phyloP scores from a whole-genome alignment of 192 early-diverging fungal genomes.

The Thamnidium elegans region DNA sequence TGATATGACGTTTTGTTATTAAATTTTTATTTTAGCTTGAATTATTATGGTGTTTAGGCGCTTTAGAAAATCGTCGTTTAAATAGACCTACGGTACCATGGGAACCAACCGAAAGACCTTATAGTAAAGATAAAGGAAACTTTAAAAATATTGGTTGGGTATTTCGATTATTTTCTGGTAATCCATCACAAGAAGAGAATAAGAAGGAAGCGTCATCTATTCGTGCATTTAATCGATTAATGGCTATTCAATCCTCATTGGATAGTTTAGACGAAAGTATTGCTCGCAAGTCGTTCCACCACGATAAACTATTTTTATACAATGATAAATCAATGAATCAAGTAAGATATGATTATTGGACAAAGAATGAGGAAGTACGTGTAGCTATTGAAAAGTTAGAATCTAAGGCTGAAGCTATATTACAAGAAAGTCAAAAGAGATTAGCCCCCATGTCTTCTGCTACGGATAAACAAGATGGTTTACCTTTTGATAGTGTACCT shows the following conservation, averaged over 20 bases:
- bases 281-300: conserved; percentile 46
- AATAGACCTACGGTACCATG: conserved; percentile 54
- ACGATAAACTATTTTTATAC: conserved; percentile 47
- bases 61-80: conserved; percentile 44
- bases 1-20: too few species aligned
- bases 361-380: conserved; percentile 43
- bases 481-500: conserved; percentile 4
- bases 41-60: conserved; percentile 55
- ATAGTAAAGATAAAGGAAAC: conserved; percentile 44
- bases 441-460: conserved; percentile 13
- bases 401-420: conserved; percentile 24
- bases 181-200: conserved; percentile 56
- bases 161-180: conserved; percentile 58
- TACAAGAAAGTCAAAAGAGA: conserved; percentile 1
- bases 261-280: conserved; percentile 58
- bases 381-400: conserved; percentile 38
- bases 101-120: conserved; percentile 49
- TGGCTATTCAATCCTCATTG: conserved; percentile 59
- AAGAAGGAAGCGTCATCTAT: conserved; percentile 54
- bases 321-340: conserved; percentile 46
- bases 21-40: conserved; percentile 42
- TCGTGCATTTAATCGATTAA: conserved; percentile 56
- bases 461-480: background rate
- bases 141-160: conserved; percentile 59
- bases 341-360: conserved; percentile 53